Conservation (phyloP, 768 basidiomycete species). For the Hortiboletus campestris region DNA sequence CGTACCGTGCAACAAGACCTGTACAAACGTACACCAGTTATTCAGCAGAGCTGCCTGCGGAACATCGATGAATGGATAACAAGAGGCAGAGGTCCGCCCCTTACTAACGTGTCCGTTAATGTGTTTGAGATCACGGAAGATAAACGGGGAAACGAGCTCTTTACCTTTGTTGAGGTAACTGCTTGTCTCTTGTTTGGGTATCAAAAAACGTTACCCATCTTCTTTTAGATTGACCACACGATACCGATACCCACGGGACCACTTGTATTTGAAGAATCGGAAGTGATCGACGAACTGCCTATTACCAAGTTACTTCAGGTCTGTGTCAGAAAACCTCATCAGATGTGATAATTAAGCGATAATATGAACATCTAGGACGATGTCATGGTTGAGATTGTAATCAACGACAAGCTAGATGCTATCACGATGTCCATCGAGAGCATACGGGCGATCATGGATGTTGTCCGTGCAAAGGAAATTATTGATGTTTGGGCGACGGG, state of each 20-base stretch:
- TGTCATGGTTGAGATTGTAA: conserved; percentile 33
- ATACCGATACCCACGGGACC: conserved; percentile 34
- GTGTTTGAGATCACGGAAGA: conserved; percentile 37
- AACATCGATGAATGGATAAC: conserved; percentile 39
- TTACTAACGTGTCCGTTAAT: conserved; percentile 47
- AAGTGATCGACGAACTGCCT: conserved; percentile 15
- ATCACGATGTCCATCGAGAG: conserved; percentile 26
- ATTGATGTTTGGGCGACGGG: conserved; percentile 20
- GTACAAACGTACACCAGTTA: conserved; percentile 34
- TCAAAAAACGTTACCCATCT: not conserved
- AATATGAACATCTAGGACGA: conserved; percentile 28
- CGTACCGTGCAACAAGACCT: conserved; percentile 36
- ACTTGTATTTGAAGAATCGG: conserved; percentile 6
- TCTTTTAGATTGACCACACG: conserved; percentile 34
- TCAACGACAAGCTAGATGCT: conserved; percentile 15
- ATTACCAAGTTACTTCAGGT: conserved; percentile 29
- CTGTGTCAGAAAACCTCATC: not conserved
- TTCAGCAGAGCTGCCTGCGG: conserved; percentile 41
- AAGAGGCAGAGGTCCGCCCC: conserved; percentile 24
- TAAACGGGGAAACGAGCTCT: conserved; percentile 14
- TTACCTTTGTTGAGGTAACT: conserved; percentile 38
- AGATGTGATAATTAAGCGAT: not conserved
- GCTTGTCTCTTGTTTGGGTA: not conserved
- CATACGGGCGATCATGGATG: conserved; percentile 13
- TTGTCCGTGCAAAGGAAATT: conserved; percentile 11